Evolutionary conservation across 371 early-diverging fungal species (phyloP).

Genomic region (Saksenaea vasiformis): DNA sequence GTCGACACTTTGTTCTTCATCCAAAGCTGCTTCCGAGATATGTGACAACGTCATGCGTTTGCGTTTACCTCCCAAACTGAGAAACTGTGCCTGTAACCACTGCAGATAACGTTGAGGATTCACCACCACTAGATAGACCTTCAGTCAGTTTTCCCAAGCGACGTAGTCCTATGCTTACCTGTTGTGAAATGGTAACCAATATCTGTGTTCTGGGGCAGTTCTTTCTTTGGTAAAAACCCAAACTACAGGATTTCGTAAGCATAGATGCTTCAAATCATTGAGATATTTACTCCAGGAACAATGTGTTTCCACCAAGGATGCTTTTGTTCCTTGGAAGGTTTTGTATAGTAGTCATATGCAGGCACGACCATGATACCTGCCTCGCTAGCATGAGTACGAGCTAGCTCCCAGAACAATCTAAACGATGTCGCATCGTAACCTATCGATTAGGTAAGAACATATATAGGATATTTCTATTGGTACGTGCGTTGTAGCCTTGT

Average conservation of each 20-base stretch:
- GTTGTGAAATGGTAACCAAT: constrained; percentile 56
- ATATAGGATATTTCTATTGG: neutral
- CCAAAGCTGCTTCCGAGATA: constrained; percentile 43
- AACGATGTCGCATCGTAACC: constrained; percentile 33
- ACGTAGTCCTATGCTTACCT: constrained; percentile 21
- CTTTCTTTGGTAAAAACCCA: constrained; percentile 38
- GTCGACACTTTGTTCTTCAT: constrained; percentile 29
- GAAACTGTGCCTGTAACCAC: constrained; percentile 61
- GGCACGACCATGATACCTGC: constrained; percentile 34
- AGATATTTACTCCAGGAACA: constrained; percentile 48
- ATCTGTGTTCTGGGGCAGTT: constrained; percentile 20
- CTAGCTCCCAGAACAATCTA: constrained; percentile 33
- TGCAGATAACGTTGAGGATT: constrained; percentile 60
- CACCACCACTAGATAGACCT: constrained; percentile 32
- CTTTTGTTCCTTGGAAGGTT: constrained; percentile 29
- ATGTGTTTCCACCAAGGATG: constrained; percentile 56
- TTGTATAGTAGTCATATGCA: constrained; percentile 41
- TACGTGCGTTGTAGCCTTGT: constrained; percentile 33
- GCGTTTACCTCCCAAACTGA: constrained; percentile 55
- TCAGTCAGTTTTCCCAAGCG: neutral
- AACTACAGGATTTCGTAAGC: constrained; percentile 9
- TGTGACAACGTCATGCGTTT: constrained; percentile 37
- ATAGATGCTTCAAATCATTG: neutral
- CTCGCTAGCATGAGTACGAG: constrained; percentile 26
- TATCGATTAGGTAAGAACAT: neutral